Percentiles rank a stretch among this genome's conserved stretches.
Conservation (phyloP, 1,284 basidiomycete species). For the Phaffia rhodozyma region DNA sequence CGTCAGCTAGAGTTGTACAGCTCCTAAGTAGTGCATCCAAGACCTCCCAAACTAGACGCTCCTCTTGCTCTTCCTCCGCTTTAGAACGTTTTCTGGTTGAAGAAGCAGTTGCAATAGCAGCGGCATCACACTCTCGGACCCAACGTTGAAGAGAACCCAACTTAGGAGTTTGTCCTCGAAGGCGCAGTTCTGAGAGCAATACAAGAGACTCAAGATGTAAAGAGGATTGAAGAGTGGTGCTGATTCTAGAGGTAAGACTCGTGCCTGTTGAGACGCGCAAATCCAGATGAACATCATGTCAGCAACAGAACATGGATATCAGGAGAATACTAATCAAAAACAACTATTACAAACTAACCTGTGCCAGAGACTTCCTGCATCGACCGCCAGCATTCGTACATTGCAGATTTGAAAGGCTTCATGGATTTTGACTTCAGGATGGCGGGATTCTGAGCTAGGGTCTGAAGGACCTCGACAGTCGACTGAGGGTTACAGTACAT, state of each 20-base stretch:
- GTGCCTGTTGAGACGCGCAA: slow-evolving; percentile 21
- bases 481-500: slow-evolving; percentile 15
- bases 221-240: slow-evolving; percentile 40
- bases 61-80: slow-evolving; percentile 29
- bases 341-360: slow-evolving; percentile 21
- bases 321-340: neutral
- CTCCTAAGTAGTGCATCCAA: slow-evolving; percentile 45
- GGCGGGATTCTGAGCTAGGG: slow-evolving; percentile 29
- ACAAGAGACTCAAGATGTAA: slow-evolving; percentile 42
- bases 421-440: slow-evolving; percentile 23
- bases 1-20: slow-evolving; percentile 21
- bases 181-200: slow-evolving; percentile 44
- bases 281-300: neutral
- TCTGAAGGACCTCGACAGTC: slow-evolving; percentile 28
- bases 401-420: slow-evolving; percentile 30
- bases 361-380: slow-evolving; percentile 31
- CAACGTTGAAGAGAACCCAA: slow-evolving; percentile 48
- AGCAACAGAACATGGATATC: neutral
- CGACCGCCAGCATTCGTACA: slow-evolving; percentile 31
- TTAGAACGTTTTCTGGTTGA: slow-evolving; percentile 8
- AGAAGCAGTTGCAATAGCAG: slow-evolving; percentile 27
- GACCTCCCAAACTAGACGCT: slow-evolving; percentile 38
- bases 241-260: slow-evolving; percentile 41
- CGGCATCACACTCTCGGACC: slow-evolving; percentile 48
- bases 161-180: slow-evolving; percentile 41